Conservation (phyloP, 768 basidiomycete species). For the Trametes villosa region DNA sequence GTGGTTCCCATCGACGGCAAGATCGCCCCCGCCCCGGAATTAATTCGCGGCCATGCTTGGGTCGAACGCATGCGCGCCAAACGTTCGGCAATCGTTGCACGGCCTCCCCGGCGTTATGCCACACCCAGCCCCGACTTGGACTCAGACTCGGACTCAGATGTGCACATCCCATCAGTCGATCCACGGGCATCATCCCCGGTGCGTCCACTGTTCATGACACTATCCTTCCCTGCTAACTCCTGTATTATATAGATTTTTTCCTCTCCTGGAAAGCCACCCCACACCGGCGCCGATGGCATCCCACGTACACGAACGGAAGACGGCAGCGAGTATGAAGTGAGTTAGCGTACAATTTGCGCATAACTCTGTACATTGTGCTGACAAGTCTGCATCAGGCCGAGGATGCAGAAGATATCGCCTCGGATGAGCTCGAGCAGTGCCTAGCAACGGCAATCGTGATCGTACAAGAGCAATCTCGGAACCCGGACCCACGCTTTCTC, state of each 20-base stretch:
- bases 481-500: background rate
- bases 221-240: too few species aligned
- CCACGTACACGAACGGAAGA: background rate
- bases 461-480: background rate
- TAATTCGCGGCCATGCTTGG: background rate
- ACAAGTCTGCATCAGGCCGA: background rate
- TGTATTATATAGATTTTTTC: slow-evolving; percentile 7
- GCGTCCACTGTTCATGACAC: background rate
- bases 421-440: background rate
- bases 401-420: background rate
- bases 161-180: background rate
- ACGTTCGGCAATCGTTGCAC: background rate
- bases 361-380: background rate
- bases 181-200: background rate
- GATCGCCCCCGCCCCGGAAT: background rate
- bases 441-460: background rate
- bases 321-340: background rate
- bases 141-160: background rate
- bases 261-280: slow-evolving; percentile 14
- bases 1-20: slow-evolving; percentile 9
- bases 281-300: slow-evolving; percentile 16
- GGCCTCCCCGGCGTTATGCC: background rate
- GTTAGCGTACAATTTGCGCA: background rate
- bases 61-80: background rate
- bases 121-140: background rate